Evolutionary conservation across 2,329 filamentous ascomycete genomes (phyloP), one percentile per base, ranked within the genome.

Genomic region (Arthrobotrys musiformis): DNA sequence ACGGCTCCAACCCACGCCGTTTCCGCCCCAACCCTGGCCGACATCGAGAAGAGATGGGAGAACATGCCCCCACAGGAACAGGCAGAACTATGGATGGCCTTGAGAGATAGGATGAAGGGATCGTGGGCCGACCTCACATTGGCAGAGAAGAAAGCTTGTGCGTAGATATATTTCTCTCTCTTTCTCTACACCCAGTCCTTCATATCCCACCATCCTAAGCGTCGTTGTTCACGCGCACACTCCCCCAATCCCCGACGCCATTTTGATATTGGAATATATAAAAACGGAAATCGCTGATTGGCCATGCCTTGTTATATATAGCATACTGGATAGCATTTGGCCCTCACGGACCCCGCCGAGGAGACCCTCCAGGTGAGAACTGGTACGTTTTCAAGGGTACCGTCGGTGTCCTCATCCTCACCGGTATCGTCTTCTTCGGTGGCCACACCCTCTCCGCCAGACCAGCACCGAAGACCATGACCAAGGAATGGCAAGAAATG

Each of bases 21-120:
- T 86, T 96, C 94, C 83, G 98, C 97, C 88, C 95, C 96, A 81
- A 97, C 93, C 75, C 90, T 99, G 83, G 92, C 93, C 86, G 93
- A 97, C 86, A 98, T 99, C 84, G 95, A 99, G 90, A 97, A 97
- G 91, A 89, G 95, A 88, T 99, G 95, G 95, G 95, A 99, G 88
- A 89, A 88, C 79, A 94, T 98, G 92, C 94, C 94, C 76, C 93
- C 95, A 80, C 93, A 97, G 88, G 95, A 99, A 89, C 95, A 99
- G 90, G 95, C 95, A 81, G 95, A 99, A 84, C 88, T 99, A 82
- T 99, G 95, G 95, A 99, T 99, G 95, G 88, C 92, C 82, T 88
- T 99, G 85, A 90, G 95, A 85, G 95, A 99, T 87, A 92, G 95
- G 84, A 99, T 99, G 95, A 97, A 97, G 92, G 90, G 89, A 82